A percentile compares a stretch with the other conserved stretches of the same genome.
phyloP scores from a whole-genome alignment of 805 yeast species.

The Kodamaea jinghongensis region DNA sequence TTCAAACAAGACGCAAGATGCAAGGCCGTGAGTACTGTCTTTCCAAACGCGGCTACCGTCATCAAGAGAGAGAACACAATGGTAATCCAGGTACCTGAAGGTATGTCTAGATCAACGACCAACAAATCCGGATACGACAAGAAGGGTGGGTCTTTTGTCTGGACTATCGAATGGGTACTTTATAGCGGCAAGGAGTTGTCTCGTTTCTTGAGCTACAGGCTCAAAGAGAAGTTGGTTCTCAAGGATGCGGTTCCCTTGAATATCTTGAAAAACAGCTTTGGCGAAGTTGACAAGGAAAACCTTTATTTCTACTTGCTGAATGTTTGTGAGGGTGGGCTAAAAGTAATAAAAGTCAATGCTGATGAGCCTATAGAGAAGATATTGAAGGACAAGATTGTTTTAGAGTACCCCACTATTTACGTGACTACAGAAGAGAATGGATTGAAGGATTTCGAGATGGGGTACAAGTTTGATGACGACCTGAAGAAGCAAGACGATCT shows the following conservation, averaged over 20 bases:
- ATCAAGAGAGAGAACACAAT: slow-evolving; percentile 62
- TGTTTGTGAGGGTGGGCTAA: slow-evolving; percentile 22
- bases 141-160: slow-evolving; percentile 55
- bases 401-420: slow-evolving; percentile 75
- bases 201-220: slow-evolving; percentile 42
- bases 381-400: slow-evolving; percentile 55
- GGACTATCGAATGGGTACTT: slow-evolving; percentile 79
- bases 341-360: slow-evolving; percentile 37
- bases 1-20: slow-evolving; percentile 23
- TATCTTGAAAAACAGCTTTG: slow-evolving; percentile 20
- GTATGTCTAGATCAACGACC: slow-evolving; percentile 63
- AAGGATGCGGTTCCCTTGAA: slow-evolving; percentile 42
- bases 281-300: slow-evolving; percentile 22
- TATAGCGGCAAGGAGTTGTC: slow-evolving; percentile 28
- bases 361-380: slow-evolving; percentile 43
- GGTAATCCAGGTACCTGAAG: slow-evolving; percentile 61
- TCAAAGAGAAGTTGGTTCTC: slow-evolving; percentile 36
- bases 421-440: slow-evolving; percentile 27
- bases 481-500: too few species aligned
- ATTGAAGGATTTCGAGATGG: not conserved
- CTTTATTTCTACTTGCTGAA: slow-evolving; percentile 33
- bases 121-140: slow-evolving; percentile 75
- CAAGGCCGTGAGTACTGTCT: slow-evolving; percentile 20
- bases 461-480: not conserved
- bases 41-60: slow-evolving; percentile 23